These are phyloP conservation scores for bread wheat (Triticum aestivum) DNA, from an alignment of 176 grass and related monocot genomes.

Conservation along the genomic window IWGSC_CS_RefSeq_v2.1 NC_057807.1:553689952-553690451, in stretches of 20 bases:
- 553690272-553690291: conserved; percentile 63
- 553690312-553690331: not conserved
- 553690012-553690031: not conserved
- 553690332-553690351: not conserved
- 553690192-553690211: conserved; percentile 74
- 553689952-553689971: not conserved
- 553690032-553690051: not conserved
- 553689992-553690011: not conserved
- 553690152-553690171: not conserved
- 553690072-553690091: not conserved
- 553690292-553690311: conserved; percentile 30
- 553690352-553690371: conserved; percentile 1
- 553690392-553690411: not conserved
- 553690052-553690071: too few species aligned
- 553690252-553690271: conserved; percentile 66
- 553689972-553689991: not conserved
- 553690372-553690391: not conserved
- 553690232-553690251: conserved; percentile 66
- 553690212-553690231: conserved; percentile 58
- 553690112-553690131: not conserved
- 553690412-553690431: not conserved
- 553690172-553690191: conserved; percentile 16
- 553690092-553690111: not conserved
- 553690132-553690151: not conserved
- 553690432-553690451: not conserved